These are phyloP conservation scores for Protea cynaroides DNA, from an alignment of 164 flowering plant genomes.

Conservation along the genomic window DNA sequence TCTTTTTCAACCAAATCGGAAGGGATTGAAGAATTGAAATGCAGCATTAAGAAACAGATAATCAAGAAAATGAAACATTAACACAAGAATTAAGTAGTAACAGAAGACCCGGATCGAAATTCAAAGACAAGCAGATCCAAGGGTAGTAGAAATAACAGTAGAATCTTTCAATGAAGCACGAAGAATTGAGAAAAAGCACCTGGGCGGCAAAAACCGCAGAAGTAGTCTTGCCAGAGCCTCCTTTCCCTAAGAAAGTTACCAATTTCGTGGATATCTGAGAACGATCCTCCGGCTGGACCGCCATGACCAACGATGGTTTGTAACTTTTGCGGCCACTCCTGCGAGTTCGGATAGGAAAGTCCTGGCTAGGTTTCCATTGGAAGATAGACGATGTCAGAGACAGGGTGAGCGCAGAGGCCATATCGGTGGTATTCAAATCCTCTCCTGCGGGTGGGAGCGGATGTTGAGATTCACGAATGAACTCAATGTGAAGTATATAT, in stretches of 20 bases:
- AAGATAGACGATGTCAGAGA: background rate
- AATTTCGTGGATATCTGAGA: constrained; percentile 33
- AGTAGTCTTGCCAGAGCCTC: constrained; percentile 97
- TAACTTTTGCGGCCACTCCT: constrained; percentile 6
- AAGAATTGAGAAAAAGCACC: constrained; percentile 28
- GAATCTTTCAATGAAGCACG: background rate
- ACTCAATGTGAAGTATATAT: too few relatives aligned
- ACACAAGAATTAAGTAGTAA: background rate
- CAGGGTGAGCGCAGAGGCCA: constrained; percentile 12
- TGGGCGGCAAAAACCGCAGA: constrained; percentile 80
- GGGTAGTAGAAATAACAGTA: background rate
- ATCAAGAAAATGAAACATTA: background rate
- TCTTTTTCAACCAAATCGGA: too few relatives aligned
- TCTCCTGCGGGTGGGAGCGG: too few relatives aligned
- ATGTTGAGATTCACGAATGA: too few relatives aligned
- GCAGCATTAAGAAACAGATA: background rate
- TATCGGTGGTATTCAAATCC: too few relatives aligned
- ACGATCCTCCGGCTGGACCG: constrained; percentile 14
- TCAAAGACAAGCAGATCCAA: background rate
- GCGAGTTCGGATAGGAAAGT: constrained; percentile 1
- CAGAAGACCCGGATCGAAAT: background rate
- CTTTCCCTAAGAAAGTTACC: constrained; percentile 85
- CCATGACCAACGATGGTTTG: constrained; percentile 4
- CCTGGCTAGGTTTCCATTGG: constrained; percentile 11
- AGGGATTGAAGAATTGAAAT: background rate